A percentile compares a stretch with the other conserved stretches of the same genome.
Conservation (phyloP, 805 yeast species). For the Pichia deserticola region DNA sequence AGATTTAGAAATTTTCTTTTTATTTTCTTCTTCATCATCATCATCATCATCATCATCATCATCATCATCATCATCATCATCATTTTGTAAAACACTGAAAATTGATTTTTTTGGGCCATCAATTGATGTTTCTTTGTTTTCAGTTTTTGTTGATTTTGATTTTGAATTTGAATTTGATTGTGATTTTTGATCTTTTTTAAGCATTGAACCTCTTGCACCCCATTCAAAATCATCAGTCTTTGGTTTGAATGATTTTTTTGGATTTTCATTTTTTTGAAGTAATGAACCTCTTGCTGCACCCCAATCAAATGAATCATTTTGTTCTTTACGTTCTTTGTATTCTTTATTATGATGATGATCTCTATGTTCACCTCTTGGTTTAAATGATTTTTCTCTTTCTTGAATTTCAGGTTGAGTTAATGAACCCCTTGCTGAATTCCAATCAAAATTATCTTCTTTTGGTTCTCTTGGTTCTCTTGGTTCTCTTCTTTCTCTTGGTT, state of each 20-base stretch:
- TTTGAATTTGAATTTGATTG: constrained; percentile 6
- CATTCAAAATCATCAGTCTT: constrained; percentile 34
- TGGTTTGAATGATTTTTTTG: constrained; percentile 26
- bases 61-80: constrained; percentile 44
- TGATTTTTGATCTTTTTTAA: constrained; percentile 7
- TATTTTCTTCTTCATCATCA: constrained; percentile 29
- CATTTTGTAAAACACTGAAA: constrained; percentile 42
- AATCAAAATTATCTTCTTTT: constrained; percentile 42
- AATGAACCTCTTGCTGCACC: constrained; percentile 27
- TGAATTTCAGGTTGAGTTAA: constrained; percentile 43
- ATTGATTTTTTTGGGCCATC: constrained; percentile 36
- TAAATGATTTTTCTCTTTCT: constrained; percentile 11
- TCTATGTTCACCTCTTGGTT: background rate
- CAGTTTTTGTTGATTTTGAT: constrained; percentile 9
- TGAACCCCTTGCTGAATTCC: constrained; percentile 45
- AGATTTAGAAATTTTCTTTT: constrained; percentile 1
- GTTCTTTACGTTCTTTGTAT: no score
- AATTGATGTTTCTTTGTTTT: constrained; percentile 11
- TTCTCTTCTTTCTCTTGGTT: constrained; percentile 26
- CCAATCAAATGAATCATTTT: constrained; percentile 34
- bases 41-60: constrained; percentile 34
- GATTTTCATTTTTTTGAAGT: constrained; percentile 15
- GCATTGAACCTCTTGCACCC: constrained; percentile 29
- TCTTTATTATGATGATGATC: no score
- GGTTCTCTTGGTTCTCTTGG: constrained; percentile 36